These are phyloP conservation scores for Orbilia blumenaviensis DNA, from an alignment of 2,329 filamentous ascomycete species.

Conservation along the genomic window DNA sequence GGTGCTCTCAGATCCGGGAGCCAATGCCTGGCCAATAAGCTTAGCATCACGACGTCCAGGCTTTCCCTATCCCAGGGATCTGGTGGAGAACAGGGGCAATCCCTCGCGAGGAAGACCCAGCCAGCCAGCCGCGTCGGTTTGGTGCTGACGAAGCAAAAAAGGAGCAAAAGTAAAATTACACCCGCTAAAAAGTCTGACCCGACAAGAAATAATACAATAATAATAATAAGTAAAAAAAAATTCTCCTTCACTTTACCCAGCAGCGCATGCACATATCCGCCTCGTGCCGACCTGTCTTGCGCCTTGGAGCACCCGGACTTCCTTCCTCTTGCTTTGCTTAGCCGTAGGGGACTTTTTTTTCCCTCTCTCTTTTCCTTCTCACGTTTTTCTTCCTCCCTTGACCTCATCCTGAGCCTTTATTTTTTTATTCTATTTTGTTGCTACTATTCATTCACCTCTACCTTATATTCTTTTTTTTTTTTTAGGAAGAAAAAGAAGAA, in stretches of 20 bases:
- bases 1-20: constrained; percentile 22
- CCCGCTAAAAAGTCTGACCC: constrained; percentile 18
- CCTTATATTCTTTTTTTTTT: too few relatives aligned
- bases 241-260: too few relatives aligned
- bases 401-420: too few relatives aligned
- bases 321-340: constrained; percentile 28
- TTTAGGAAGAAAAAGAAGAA: background rate
- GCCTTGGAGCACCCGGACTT: constrained; percentile 13
- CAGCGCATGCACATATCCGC: constrained; percentile 28
- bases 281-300: constrained; percentile 47
- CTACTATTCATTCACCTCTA: background rate
- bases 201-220: too few relatives aligned
- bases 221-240: too few relatives aligned
- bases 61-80: constrained; percentile 6
- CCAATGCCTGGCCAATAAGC: constrained; percentile 3
- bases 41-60: background rate
- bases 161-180: constrained; percentile 28
- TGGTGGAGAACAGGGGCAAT: constrained; percentile 34
- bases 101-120: constrained; percentile 19
- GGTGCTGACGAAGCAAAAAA: constrained; percentile 37
- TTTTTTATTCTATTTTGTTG: background rate
- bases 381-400: constrained; percentile 4
- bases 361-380: constrained; percentile 22
- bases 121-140: constrained; percentile 38
- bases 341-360: constrained; percentile 38